Evolutionary conservation across 192 early-diverging fungal species (phyloP), one percentile per base, ranked within the genome.

Genomic region (Backusella macrospora): DNA sequence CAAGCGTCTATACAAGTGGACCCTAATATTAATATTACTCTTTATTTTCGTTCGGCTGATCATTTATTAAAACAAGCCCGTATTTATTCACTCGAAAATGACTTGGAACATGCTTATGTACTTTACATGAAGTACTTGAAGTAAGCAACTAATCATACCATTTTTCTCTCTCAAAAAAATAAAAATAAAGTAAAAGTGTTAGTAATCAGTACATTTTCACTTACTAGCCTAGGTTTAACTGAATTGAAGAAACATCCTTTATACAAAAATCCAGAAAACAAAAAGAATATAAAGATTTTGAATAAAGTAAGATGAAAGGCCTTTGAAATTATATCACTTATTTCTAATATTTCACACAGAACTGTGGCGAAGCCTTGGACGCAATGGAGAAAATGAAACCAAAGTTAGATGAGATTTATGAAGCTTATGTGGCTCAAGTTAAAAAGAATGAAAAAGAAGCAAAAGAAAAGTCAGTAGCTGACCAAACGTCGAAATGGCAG

Each of bases 101-200:
- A 94, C 71, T 72, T 89, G 9, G 84, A 89, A 64, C 84, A 83
- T 23, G 90, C 91, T 2, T 94, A 94, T 67, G 82, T 91, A n/a
- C 79, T 87, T 40, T 92, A 90, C 71, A 80, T 94, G 83, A 84
- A 87, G 5, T 92, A 88, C 74, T 83, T 83, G 64, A 87, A 78
- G 85, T 88, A 79, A 45, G 85, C 52, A 6, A 4, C n/a, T 43
- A 18, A 26, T 5, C 21, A 59, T 9, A 18, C n/a, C 46, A 26
- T 44, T 23, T 43, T 0, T 59, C 26, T 48, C 26, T 43, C 15
- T 55, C 15, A 44, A 29, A 45, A 44, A 14, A 38, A 67, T 15
- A 66, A 9, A 66, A 38, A 66, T 15, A 42, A 16, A 43, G n/a
- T 68, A 44, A 68, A 10, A 29, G 5, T 43, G 13, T 44, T 34